Percentiles rank a stretch among this genome's conserved stretches.
Evolutionary conservation across 495 filamentous ascomycete genomes (phyloP).

Genomic region (Xylaria curta): DNA sequence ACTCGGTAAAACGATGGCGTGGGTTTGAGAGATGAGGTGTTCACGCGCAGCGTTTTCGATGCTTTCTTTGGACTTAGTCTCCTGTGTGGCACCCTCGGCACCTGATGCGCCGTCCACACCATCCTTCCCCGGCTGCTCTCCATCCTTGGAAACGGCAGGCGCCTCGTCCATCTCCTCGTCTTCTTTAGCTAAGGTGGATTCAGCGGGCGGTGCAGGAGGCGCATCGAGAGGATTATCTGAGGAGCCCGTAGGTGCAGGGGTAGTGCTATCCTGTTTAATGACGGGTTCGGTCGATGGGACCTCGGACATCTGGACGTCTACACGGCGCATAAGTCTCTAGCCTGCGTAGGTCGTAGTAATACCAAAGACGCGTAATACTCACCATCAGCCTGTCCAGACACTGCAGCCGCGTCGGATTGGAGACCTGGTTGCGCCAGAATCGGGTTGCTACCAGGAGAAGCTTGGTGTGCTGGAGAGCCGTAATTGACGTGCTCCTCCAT

Average conservation of each 20-base stretch:
- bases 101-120: constrained; percentile 56
- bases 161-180: constrained; percentile 89
- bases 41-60: constrained; percentile 84
- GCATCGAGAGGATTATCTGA: constrained; percentile 89
- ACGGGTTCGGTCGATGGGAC: constrained; percentile 46
- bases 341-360: not conserved
- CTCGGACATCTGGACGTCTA: constrained; percentile 65
- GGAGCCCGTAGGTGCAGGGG: constrained; percentile 58
- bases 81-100: constrained; percentile 46
- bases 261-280: constrained; percentile 60
- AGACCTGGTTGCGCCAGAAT: constrained; percentile 60
- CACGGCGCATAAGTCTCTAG: constrained; percentile 34
- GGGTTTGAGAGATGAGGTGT: constrained; percentile 89
- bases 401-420: constrained; percentile 43
- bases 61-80: constrained; percentile 72
- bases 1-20: constrained; percentile 92
- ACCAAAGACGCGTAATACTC: constrained; percentile 20
- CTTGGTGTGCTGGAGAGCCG: constrained; percentile 58
- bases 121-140: constrained; percentile 38
- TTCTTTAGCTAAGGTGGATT: constrained; percentile 65
- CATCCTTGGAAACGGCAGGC: constrained; percentile 62
- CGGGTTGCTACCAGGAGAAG: constrained; percentile 56
- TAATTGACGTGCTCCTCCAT: constrained; percentile 65
- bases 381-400: constrained; percentile 45
- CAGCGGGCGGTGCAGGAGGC: constrained; percentile 75